A percentile compares a stretch with the other conserved stretches of the same genome.
These are phyloP conservation scores for Amphibolis antarctica DNA, from an alignment of 106 monocot species.

Conservation along the genomic window DNA sequence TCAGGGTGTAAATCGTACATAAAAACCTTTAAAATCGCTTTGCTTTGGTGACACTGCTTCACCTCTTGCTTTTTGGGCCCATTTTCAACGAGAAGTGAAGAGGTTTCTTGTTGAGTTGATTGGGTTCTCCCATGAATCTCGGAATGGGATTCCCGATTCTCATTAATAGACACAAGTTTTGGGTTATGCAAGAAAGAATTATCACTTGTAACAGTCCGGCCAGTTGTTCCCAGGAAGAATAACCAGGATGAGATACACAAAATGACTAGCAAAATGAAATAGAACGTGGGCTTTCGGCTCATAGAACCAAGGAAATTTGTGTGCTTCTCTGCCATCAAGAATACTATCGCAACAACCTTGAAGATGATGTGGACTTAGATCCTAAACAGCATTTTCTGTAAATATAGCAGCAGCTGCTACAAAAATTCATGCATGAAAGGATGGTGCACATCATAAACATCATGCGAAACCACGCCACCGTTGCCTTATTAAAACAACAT, in stretches of 20 bases:
- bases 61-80: background rate
- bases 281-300: slow-evolving; percentile 6
- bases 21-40: slow-evolving; percentile 45
- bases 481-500: background rate
- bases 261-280: slow-evolving; percentile 5
- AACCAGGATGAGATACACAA: slow-evolving; percentile 11
- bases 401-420: background rate
- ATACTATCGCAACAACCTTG: background rate
- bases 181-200: background rate
- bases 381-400: background rate
- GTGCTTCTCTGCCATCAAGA: slow-evolving; percentile 14
- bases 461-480: background rate
- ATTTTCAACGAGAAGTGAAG: background rate
- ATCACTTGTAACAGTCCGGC: background rate
- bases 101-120: background rate
- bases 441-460: background rate
- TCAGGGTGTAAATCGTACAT: slow-evolving; percentile 73
- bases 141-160: background rate
- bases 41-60: slow-evolving; percentile 30
- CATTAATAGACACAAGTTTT: background rate
- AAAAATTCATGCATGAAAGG: background rate
- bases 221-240: slow-evolving; percentile 11
- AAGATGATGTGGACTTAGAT: background rate
- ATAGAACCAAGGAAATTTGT: background rate
- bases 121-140: background rate